Percentiles rank a stretch among this genome's conserved stretches.
Conservation (phyloP, 108 stramenopile genomes). For the Chaetoceros tenuissimus region DNA sequence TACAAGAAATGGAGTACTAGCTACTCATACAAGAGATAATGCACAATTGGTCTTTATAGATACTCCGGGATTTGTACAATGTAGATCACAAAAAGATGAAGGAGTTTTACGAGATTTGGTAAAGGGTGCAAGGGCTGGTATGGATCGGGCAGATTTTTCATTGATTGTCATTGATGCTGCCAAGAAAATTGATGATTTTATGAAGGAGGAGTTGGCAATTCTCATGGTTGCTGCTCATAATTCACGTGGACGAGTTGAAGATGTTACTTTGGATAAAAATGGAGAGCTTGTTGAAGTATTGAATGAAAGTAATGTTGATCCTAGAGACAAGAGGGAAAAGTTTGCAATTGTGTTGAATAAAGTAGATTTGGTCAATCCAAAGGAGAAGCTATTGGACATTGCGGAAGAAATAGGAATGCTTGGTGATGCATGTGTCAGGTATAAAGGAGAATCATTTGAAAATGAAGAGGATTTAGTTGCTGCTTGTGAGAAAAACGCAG, state of each 20-base stretch:
- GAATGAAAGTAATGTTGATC: background rate
- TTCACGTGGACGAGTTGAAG: conserved; percentile 53
- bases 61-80: conserved; percentile 84
- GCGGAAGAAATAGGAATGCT: conserved; percentile 67
- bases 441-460: conserved; percentile 1
- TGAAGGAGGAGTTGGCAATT: conserved; percentile 48
- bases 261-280: conserved; percentile 15
- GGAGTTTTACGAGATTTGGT: conserved; percentile 50
- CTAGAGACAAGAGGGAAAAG: conserved; percentile 27
- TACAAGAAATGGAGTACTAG: conserved; percentile 74
- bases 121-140: conserved; percentile 45
- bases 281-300: background rate
- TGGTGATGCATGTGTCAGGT: conserved; percentile 46
- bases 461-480: background rate
- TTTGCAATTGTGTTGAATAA: conserved; percentile 88
- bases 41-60: conserved; percentile 86
- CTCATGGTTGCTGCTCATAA: conserved; percentile 53
- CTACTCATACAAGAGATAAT: conserved; percentile 51
- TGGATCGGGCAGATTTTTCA: conserved; percentile 66
- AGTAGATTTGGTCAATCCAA: conserved; percentile 87
- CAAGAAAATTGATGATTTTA: conserved; percentile 42
- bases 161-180: conserved; percentile 85
- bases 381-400: conserved; percentile 52
- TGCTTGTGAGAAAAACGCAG: conserved; percentile 15
- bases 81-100: conserved; percentile 44